Evolutionary conservation across 371 early-diverging fungal genomes (phyloP), one percentile per base, ranked within the genome.

Genomic region (Mortierella sp.): DNA sequence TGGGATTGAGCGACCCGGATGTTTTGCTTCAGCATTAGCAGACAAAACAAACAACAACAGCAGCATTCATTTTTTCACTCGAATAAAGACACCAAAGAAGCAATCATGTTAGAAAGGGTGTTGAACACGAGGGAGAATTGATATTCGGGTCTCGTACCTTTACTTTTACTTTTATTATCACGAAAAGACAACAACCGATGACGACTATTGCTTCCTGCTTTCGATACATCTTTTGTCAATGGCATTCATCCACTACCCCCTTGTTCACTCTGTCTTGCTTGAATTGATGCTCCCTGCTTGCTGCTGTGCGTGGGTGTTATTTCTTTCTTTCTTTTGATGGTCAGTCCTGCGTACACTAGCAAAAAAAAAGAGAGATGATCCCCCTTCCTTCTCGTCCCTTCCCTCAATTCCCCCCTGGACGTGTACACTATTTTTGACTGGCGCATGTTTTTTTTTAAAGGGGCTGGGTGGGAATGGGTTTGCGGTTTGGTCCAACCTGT

Each of bases 1-100:
- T 82, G 83, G 83, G 83, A 82, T 14, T 81, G 48, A 68, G 19
- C 34, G 37, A 61, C 8, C 2, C 61, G 16, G 8, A 16, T 16
- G 13, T 31, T 58, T 16, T 3, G 31, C 31, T 5, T 26, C n/a
- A n/a, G 9, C 53, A 29, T 0, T 16, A 14, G 16, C 11, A 55
- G 0, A 19, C 58, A 7, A 14, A 50, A 31, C n/a, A n/a, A 50
- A n/a, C 50, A 50, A 10, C 53, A 53, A 45, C 16, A 45, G 13
- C 8, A 16, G 45, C 45, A 45, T 2, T 16, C 26, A 31, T 13
- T 31, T 19, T 14, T 16, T 47, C 47, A 47, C 14, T 47, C 22
- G 22, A 16, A 6, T 47, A 47, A 11, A 47, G 14, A 47, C 22
- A 14, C n/a, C 1, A 6, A 47, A 19, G 47, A 47, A 47, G n/a